phyloP scores from a whole-genome alignment of 208 protist species.

The Wallacemonas sp. region DNA sequence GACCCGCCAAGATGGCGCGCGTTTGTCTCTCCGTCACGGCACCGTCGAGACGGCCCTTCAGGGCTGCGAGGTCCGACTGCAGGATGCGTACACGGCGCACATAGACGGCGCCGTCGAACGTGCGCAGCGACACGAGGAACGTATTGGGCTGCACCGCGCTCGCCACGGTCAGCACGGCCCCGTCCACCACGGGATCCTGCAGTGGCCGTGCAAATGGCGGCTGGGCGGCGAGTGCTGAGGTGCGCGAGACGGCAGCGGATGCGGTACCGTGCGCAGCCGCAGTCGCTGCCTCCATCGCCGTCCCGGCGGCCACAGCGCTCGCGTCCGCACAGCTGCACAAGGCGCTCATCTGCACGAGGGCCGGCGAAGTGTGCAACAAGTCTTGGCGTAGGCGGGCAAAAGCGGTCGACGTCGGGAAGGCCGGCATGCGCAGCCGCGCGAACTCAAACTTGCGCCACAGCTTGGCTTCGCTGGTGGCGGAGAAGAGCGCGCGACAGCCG shows the following conservation, averaged over 20 bases:
- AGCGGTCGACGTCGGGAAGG: neutral
- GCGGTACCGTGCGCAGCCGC: neutral
- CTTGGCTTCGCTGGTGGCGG: constrained; percentile 6
- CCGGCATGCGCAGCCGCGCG: neutral
- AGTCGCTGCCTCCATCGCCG: too few relatives aligned
- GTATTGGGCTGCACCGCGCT: neutral
- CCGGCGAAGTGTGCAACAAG: neutral
- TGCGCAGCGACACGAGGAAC: constrained; percentile 54
- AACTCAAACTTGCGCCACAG: constrained; percentile 18
- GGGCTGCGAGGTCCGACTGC: constrained; percentile 19
- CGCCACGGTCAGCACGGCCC: constrained; percentile 27
- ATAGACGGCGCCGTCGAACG: constrained; percentile 52
- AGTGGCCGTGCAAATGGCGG: neutral
- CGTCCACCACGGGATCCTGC: constrained; percentile 12
- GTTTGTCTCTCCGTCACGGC: neutral
- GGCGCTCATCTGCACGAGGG: neutral
- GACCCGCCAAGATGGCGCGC: neutral
- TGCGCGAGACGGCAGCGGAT: neutral
- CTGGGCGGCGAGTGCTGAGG: neutral
- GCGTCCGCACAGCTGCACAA: neutral
- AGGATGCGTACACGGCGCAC: constrained; percentile 32
- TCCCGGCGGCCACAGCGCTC: neutral
- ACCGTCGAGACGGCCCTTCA: constrained; percentile 24
- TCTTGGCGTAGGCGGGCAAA: constrained; percentile 6
- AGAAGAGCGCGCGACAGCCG: constrained; percentile 8